phyloP scores from a whole-genome alignment of 2,329 filamentous ascomycete species.

The Calonectria crousiana region DNA sequence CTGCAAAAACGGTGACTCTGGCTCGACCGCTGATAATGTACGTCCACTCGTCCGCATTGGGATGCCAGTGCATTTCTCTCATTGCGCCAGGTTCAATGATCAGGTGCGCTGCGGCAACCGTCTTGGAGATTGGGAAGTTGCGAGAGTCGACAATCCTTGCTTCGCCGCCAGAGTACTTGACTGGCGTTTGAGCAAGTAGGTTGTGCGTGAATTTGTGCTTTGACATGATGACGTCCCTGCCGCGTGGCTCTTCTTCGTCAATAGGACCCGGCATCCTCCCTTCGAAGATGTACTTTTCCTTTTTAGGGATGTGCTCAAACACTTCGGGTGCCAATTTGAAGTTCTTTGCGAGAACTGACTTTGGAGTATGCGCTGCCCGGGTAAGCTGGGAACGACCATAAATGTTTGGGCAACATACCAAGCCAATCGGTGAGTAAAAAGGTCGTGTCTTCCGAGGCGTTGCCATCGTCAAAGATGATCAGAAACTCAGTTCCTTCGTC shows the following conservation, averaged over 20 bases:
- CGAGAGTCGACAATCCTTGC: constrained; percentile 80
- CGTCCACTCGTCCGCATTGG: constrained; percentile 83
- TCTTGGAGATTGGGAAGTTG: constrained; percentile 81
- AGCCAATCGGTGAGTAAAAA: constrained; percentile 82
- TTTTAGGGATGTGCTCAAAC: constrained; percentile 74
- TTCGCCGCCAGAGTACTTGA: constrained; percentile 71
- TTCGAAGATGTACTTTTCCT: constrained; percentile 83
- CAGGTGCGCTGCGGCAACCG: constrained; percentile 78
- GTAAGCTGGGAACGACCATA: not conserved
- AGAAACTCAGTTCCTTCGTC: constrained; percentile 69
- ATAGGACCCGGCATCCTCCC: constrained; percentile 74
- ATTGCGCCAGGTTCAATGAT: constrained; percentile 78
- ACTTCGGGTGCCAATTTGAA: constrained; percentile 79
- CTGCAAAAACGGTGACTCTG: constrained; percentile 79
- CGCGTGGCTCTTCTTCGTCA: constrained; percentile 72
- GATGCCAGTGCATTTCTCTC: constrained; percentile 88
- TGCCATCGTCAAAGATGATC: constrained; percentile 62
- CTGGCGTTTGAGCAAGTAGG: constrained; percentile 77
- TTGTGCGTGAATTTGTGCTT: constrained; percentile 77
- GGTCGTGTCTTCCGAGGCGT: constrained; percentile 72
- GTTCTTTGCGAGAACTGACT: constrained; percentile 79
- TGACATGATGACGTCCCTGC: constrained; percentile 73
- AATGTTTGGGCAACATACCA: constrained; percentile 52
- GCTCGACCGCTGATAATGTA: constrained; percentile 81
- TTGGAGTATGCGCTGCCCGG: constrained; percentile 73